phyloP scores from a whole-genome alignment of 23 red algal genomes.

The Gracilaria domingensis region DNA sequence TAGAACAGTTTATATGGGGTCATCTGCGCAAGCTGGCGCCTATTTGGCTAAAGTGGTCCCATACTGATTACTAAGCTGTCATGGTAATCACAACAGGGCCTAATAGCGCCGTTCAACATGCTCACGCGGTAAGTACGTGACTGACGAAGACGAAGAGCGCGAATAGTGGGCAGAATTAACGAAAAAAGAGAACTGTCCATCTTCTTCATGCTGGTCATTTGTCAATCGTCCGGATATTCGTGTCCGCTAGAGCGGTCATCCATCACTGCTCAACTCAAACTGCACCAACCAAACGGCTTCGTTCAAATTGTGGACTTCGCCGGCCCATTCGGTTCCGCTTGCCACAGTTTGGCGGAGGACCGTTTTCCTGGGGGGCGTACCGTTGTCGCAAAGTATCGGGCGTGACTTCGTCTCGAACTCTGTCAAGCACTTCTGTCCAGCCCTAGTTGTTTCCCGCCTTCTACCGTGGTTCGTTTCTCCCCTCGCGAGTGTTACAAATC shows the following conservation, averaged over 20 bases:
- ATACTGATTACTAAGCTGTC: not conserved
- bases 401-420: not conserved
- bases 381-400: not conserved
- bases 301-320: constrained; percentile 20
- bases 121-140: not conserved
- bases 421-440: not conserved
- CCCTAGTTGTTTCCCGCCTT: constrained; percentile 9
- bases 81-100: not conserved
- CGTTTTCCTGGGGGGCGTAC: not conserved
- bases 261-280: not conserved
- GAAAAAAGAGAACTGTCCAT: constrained; percentile 20
- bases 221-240: not conserved
- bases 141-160: not conserved
- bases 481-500: not conserved
- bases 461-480: not conserved
- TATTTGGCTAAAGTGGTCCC: constrained; percentile 51
- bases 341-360: constrained; percentile 1
- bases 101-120: not conserved
- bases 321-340: not conserved
- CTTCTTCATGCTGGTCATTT: constrained; percentile 29
- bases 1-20: not conserved
- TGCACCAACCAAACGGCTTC: constrained; percentile 22
- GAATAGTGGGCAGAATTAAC: constrained; percentile 9
- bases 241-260: constrained; percentile 9
- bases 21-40: constrained; percentile 30